phyloP scores from a whole-genome alignment of 2,329 filamentous ascomycete genomes.

The Ceratocystis harringtonii region DNA sequence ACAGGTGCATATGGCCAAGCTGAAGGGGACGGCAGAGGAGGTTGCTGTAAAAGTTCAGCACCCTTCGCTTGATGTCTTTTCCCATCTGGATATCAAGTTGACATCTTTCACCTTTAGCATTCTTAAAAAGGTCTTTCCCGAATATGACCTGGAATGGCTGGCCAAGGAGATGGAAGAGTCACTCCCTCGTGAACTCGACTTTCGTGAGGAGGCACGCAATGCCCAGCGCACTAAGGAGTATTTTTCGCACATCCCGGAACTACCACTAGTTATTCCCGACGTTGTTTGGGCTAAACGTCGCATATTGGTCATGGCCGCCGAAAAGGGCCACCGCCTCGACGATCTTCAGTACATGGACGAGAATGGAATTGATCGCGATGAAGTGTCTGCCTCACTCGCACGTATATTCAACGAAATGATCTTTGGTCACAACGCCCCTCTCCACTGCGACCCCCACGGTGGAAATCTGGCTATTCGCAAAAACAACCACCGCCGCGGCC shows the following conservation, averaged over 20 bases:
- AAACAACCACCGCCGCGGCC: slow-evolving; percentile 41
- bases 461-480: slow-evolving; percentile 88
- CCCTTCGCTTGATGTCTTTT: slow-evolving; percentile 77
- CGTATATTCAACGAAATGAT: slow-evolving; percentile 99
- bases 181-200: slow-evolving; percentile 82
- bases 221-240: slow-evolving; percentile 65
- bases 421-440: slow-evolving; percentile 70
- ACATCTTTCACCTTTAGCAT: slow-evolving; percentile 82
- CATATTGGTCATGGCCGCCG: slow-evolving; percentile 89
- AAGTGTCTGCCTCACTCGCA: slow-evolving; percentile 80
- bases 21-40: slow-evolving; percentile 66
- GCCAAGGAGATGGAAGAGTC: slow-evolving; percentile 85
- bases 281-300: slow-evolving; percentile 81
- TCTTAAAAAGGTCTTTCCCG: slow-evolving; percentile 84
- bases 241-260: slow-evolving; percentile 56
- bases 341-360: slow-evolving; percentile 75
- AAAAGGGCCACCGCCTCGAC: slow-evolving; percentile 74
- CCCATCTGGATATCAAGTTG: slow-evolving; percentile 69
- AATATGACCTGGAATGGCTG: slow-evolving; percentile 95
- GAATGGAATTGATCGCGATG: slow-evolving; percentile 80
- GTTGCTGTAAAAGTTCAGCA: slow-evolving; percentile 98
- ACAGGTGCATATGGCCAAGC: slow-evolving; percentile 77
- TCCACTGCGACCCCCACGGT: slow-evolving; percentile 94
- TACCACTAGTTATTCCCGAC: slow-evolving; percentile 77
- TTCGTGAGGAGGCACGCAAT: slow-evolving; percentile 71